phyloP scores from a whole-genome alignment of 1,284 basidiomycete species.

The Trichosporon coremiiforme region DNA sequence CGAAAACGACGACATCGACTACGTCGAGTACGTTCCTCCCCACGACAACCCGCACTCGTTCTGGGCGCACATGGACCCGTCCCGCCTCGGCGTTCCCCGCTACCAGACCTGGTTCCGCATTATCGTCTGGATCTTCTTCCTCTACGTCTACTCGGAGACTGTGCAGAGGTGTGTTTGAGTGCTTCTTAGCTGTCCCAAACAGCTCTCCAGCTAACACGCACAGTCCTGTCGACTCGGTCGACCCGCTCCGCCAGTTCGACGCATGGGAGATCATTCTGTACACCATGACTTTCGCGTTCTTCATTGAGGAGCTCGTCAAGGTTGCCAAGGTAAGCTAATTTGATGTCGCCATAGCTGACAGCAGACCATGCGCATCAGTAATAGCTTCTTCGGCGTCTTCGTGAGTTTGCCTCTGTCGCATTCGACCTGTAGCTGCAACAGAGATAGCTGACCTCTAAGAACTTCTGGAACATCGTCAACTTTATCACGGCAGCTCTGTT shows the following conservation, averaged over 20 bases:
- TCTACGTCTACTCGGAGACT: conserved; percentile 81
- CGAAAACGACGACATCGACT: conserved; percentile 59
- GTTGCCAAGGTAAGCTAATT: conserved; percentile 62
- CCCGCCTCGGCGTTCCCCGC: conserved; percentile 82
- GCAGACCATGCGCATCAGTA: conserved; percentile 53
- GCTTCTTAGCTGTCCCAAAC: neutral
- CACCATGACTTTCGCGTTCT: conserved; percentile 71
- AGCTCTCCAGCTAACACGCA: conserved; percentile 11
- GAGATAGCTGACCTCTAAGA: neutral
- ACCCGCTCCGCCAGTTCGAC: conserved; percentile 62
- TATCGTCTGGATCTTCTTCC: conserved; percentile 78
- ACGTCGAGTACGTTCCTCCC: conserved; percentile 51
- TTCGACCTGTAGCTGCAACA: too few relatives aligned
- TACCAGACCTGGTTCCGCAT: conserved; percentile 60
- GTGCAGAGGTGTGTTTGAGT: conserved; percentile 59
- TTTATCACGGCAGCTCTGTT: conserved; percentile 73
- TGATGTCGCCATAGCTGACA: neutral
- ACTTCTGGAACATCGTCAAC: conserved; percentile 77
- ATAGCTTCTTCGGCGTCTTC: conserved; percentile 41
- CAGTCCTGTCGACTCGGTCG: conserved; percentile 45
- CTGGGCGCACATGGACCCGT: conserved; percentile 72
- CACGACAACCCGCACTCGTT: conserved; percentile 59
- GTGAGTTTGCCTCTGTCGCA: too few relatives aligned
- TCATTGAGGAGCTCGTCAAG: conserved; percentile 61
- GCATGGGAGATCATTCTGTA: conserved; percentile 78